Percentiles rank a stretch among this genome's conserved stretches.
Conservation (phyloP, 805 yeast genomes). For the Metschnikowia drakensbergensis region DNA sequence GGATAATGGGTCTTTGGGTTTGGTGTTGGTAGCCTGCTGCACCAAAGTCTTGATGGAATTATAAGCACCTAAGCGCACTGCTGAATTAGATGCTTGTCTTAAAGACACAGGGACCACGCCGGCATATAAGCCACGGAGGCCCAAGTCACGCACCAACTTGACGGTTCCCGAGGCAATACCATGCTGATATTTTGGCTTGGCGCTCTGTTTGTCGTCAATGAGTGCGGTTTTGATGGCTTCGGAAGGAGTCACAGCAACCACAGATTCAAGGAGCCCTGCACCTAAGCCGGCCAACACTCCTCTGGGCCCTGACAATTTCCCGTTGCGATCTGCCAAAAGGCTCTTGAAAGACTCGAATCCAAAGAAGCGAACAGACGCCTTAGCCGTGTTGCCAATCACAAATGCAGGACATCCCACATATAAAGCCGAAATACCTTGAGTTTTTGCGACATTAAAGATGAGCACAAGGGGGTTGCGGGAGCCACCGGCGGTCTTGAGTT, state of each 20-base stretch:
- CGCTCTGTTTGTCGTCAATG: constrained; percentile 84
- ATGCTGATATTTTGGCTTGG: constrained; percentile 71
- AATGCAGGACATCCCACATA: constrained; percentile 97
- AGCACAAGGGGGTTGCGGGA: constrained; percentile 83
- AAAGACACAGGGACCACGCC: constrained; percentile 90
- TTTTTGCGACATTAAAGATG: constrained; percentile 67
- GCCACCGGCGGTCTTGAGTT: constrained; percentile 60
- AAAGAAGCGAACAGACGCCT: constrained; percentile 91
- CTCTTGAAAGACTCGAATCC: constrained; percentile 88
- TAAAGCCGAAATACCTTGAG: constrained; percentile 74
- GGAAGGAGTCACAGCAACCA: constrained; percentile 93
- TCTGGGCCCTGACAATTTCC: constrained; percentile 81
- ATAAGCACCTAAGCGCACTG: constrained; percentile 91
- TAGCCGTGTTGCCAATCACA: constrained; percentile 92
- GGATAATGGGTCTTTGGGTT: constrained; percentile 69
- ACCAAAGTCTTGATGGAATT: constrained; percentile 77
- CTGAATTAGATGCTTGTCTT: constrained; percentile 94
- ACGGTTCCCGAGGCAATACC: constrained; percentile 61
- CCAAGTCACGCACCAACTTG: constrained; percentile 68
- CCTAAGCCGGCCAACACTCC: constrained; percentile 97
- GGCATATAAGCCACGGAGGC: constrained; percentile 77
- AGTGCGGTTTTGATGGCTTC: constrained; percentile 95
- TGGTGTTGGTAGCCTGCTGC: constrained; percentile 64
- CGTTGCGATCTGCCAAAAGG: constrained; percentile 73
- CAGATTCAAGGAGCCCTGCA: constrained; percentile 90